A percentile compares a stretch with the other conserved stretches of the same genome.
Conservation (phyloP, 2,329 filamentous ascomycete genomes). For the Aspergillus japonicus region DNA sequence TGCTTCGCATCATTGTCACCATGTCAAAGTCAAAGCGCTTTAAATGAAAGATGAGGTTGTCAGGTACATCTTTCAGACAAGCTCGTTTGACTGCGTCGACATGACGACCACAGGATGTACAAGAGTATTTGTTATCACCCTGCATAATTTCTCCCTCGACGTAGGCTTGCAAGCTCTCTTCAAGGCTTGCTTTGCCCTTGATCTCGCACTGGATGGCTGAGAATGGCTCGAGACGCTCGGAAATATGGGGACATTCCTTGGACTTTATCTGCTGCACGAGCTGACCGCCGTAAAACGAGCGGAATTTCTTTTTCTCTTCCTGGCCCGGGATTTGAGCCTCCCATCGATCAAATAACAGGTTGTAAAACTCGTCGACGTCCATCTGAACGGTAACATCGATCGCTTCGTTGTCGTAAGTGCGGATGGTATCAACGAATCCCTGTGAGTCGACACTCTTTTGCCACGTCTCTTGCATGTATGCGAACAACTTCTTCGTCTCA, state of each 20-base stretch:
- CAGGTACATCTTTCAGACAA: slow-evolving; percentile 86
- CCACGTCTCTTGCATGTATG: slow-evolving; percentile 79
- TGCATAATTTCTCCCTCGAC: slow-evolving; percentile 96
- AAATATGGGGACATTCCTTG: slow-evolving; percentile 90
- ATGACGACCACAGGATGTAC: slow-evolving; percentile 80
- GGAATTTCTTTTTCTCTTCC: slow-evolving; percentile 69
- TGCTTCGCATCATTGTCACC: slow-evolving; percentile 72
- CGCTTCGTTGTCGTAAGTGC: slow-evolving; percentile 74
- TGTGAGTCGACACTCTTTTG: slow-evolving; percentile 71
- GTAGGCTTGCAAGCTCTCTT: slow-evolving; percentile 90
- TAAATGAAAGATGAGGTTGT: slow-evolving; percentile 92
- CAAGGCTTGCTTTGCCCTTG: slow-evolving; percentile 79
- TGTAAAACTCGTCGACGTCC: slow-evolving; percentile 98
- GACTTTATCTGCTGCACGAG: slow-evolving; percentile 94
- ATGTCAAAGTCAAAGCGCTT: slow-evolving; percentile 59
- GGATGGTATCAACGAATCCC: slow-evolving; percentile 71
- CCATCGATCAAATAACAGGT: slow-evolving; percentile 85
- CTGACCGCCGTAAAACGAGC: slow-evolving; percentile 85
- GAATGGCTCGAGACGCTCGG: slow-evolving; percentile 84
- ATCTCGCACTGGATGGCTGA: slow-evolving; percentile 96
- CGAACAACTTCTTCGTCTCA: slow-evolving; percentile 79
- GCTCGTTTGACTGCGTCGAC: slow-evolving; percentile 93
- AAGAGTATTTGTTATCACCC: slow-evolving; percentile 98
- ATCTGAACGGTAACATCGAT: slow-evolving; percentile 92
- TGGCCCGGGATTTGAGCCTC: slow-evolving; percentile 72